Evolutionary conservation across 2,329 filamentous ascomycete genomes (phyloP), one percentile per base, ranked within the genome.

Genomic region (Aphanoascus verrucosus): DNA sequence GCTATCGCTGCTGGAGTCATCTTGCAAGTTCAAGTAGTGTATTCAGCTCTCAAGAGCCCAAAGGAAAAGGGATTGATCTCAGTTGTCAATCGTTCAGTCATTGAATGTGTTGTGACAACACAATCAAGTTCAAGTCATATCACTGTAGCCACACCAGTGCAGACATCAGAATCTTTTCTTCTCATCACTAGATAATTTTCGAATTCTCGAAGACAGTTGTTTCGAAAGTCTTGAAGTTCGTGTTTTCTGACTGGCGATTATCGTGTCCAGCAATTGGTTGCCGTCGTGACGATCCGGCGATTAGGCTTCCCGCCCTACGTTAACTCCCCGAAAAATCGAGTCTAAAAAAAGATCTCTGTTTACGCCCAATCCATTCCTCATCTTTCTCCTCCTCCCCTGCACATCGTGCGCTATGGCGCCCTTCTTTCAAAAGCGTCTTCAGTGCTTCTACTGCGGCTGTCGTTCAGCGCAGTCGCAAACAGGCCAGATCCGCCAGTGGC

Each of bases 401-500:
- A 15, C 12, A 56, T 60, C 59, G 49, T 56, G 61, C 61, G 64
- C 60, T 45, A 74, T 74, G 71, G 68, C 67, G 43, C 59, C 66
- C 54, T 60, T 72, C 50, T 71, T 74, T 51, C 63, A 65, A 43
- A 72, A 69, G 62, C 69, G 70, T 60, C 68, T 90, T 60, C 74
- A 72, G 58, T 95, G 89, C 76, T 91, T 94, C 74, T 94, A 91
- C 69, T 95, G 90, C 69, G 85, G 86, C 61, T 76, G 77, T 65
- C 81, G 79, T 61, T 85, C 85, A 34, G 74, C 76, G 34, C 74
- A 80, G 53, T 74, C 70, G 58, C 82, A 79, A 62, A 77, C 81
- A 61, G 78, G 79, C 31, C 64, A 66, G 50, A 74, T 81, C 54
- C 77, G 75, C 65, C 77, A 82, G 63, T 95, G 90, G 70, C 74